phyloP scores from a whole-genome alignment of 139 green algal genomes.

The Closterium sp. region DNA sequence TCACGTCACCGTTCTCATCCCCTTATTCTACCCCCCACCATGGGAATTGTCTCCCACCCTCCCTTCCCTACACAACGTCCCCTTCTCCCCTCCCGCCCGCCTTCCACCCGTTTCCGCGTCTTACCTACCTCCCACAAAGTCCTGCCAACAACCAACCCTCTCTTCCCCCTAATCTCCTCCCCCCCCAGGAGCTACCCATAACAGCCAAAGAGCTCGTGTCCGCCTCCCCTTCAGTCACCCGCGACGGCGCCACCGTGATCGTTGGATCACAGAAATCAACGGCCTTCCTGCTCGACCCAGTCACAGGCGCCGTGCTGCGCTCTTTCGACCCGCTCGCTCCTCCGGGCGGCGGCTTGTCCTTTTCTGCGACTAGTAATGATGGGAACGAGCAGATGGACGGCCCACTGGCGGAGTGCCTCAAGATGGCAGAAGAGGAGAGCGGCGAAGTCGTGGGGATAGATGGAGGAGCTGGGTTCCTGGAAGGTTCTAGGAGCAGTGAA shows the following conservation, averaged over 20 bases:
- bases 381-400: neutral
- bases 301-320: slow-evolving; percentile 59
- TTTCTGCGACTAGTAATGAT: neutral
- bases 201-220: slow-evolving; percentile 83
- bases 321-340: neutral
- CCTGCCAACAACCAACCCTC: no score
- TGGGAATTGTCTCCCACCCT: neutral
- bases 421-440: neutral
- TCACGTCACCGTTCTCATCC: neutral
- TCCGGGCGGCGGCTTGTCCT: neutral
- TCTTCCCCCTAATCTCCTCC: neutral
- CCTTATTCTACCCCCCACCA: no score
- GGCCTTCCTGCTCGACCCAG: slow-evolving; percentile 76
- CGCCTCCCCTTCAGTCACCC: slow-evolving; percentile 70
- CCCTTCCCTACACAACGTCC: neutral
- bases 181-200: slow-evolving; percentile 72
- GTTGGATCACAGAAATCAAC: slow-evolving; percentile 69
- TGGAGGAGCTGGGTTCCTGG: neutral
- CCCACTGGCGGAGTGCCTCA: neutral
- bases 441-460: neutral
- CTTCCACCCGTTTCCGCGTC: no score
- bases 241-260: slow-evolving; percentile 75
- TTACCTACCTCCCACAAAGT: no score
- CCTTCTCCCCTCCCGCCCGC: no score
- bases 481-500: neutral